Evolutionary conservation across 2,329 filamentous ascomycete genomes (phyloP).

Genomic region (Fusarium coffeatum): DNA sequence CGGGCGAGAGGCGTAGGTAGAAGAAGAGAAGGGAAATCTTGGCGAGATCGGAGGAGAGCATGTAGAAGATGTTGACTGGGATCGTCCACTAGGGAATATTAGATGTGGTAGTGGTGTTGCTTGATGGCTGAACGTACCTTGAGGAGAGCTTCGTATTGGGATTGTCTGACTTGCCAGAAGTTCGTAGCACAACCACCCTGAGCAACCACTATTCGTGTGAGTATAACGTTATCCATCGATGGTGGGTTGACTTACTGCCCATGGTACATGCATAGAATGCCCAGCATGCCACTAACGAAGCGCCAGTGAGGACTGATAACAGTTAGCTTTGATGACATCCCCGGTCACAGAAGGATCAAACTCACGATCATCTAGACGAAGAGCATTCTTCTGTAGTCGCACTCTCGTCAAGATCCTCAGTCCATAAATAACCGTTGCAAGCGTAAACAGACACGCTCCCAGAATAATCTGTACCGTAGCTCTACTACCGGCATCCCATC

Average conservation of each 20-base stretch:
- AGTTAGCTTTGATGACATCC: not conserved
- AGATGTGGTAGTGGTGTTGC: not conserved
- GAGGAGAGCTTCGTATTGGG: slow-evolving; percentile 26
- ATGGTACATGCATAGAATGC: slow-evolving; percentile 41
- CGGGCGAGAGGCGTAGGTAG: slow-evolving; percentile 39
- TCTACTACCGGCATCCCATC: slow-evolving; percentile 32
- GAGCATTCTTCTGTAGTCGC: slow-evolving; percentile 21
- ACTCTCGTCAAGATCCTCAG: slow-evolving; percentile 31
- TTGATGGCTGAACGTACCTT: slow-evolving; percentile 1
- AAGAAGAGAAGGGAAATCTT: slow-evolving; percentile 43
- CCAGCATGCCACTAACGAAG: slow-evolving; percentile 38
- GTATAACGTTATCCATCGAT: accelerated
- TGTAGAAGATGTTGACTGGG: slow-evolving; percentile 44
- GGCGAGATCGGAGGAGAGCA: slow-evolving; percentile 41
- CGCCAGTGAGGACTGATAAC: slow-evolving; percentile 28
- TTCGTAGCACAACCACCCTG: slow-evolving; percentile 36
- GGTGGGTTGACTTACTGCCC: slow-evolving; percentile 26
- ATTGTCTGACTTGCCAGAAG: slow-evolving; percentile 37
- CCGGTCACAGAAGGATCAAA: accelerated
- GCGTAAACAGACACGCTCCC: slow-evolving; percentile 31
- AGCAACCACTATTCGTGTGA: slow-evolving; percentile 23
- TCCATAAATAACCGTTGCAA: slow-evolving; percentile 29
- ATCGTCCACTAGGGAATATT: slow-evolving; percentile 33
- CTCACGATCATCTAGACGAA: slow-evolving; percentile 34
- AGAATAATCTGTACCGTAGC: slow-evolving; percentile 24